These are phyloP conservation scores for Filobasidium wieringae DNA, from an alignment of 768 basidiomycete species.

Conservation along the genomic window DNA sequence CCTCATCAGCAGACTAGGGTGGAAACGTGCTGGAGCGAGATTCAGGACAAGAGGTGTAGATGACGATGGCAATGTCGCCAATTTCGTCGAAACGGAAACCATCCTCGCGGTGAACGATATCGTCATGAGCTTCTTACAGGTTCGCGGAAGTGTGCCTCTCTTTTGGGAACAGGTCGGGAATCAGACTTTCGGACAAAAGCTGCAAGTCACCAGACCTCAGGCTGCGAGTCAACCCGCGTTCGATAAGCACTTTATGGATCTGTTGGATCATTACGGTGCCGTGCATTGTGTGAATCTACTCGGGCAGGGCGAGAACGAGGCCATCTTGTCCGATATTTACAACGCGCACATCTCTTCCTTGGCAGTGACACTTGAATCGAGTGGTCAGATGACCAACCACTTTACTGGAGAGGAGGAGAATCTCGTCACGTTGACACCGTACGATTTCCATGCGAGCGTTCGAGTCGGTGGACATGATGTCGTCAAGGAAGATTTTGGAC, in stretches of 20 bases:
- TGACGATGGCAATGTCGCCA: slow-evolving; percentile 73
- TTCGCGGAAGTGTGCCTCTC: slow-evolving; percentile 87
- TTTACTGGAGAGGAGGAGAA: slow-evolving; percentile 23
- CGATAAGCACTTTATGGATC: slow-evolving; percentile 77
- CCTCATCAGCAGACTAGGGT: slow-evolving; percentile 75
- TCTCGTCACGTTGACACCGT: slow-evolving; percentile 53
- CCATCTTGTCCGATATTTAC: slow-evolving; percentile 69
- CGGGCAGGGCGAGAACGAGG: slow-evolving; percentile 84
- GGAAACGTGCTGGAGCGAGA: slow-evolving; percentile 90
- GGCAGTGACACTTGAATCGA: slow-evolving; percentile 16
- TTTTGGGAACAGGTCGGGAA: slow-evolving; percentile 89
- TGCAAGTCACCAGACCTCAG: slow-evolving; percentile 71
- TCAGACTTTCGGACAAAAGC: slow-evolving; percentile 84
- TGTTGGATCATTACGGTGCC: slow-evolving; percentile 73
- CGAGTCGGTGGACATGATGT: slow-evolving; percentile 74
- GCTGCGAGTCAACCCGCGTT: slow-evolving; percentile 89
- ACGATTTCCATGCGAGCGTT: slow-evolving; percentile 85
- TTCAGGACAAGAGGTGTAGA: slow-evolving; percentile 96
- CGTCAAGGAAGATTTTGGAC: slow-evolving; percentile 60
- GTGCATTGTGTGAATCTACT: slow-evolving; percentile 84
- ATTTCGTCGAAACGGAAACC: slow-evolving; percentile 93
- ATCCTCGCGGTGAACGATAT: slow-evolving; percentile 75
- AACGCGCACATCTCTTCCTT: slow-evolving; percentile 53
- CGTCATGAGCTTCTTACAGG: slow-evolving; percentile 83
- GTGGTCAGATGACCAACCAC: slow-evolving; percentile 29